Conservation (phyloP, 1,284 basidiomycete species). For the Irpex rosettiformis region DNA sequence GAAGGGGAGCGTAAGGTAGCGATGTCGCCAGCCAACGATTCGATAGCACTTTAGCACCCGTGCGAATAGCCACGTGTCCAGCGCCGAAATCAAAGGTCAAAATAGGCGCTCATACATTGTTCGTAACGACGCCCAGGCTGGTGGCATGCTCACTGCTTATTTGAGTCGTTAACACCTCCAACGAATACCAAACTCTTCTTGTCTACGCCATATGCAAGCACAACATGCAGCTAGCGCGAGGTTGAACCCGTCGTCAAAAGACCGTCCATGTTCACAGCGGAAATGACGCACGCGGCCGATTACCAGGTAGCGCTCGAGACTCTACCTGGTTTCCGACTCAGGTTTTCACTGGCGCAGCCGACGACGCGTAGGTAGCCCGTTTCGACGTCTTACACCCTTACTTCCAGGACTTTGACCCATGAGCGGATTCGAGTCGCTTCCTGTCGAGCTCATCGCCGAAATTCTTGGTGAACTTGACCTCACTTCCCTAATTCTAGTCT, state of each 20-base stretch:
- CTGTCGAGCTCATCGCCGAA: slow-evolving; percentile 72
- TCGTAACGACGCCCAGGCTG: background rate
- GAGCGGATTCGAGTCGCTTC: slow-evolving; percentile 46
- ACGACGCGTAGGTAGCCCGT: background rate
- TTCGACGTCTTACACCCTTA: background rate
- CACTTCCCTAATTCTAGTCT: slow-evolving; percentile 49
- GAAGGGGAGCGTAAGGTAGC: too few species aligned
- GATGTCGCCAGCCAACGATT: background rate
- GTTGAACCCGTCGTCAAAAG: background rate
- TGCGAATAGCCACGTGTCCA: background rate
- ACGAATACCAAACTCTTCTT: background rate
- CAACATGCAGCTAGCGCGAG: background rate
- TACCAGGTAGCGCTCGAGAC: too few species aligned
- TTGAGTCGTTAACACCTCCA: background rate
- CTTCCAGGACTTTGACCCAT: background rate
- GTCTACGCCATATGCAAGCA: background rate
- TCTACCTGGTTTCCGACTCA: too few species aligned
- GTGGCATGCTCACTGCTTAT: background rate
- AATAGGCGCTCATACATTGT: background rate
- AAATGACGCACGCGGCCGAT: too few species aligned
- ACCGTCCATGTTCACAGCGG: background rate
- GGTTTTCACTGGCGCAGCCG: background rate
- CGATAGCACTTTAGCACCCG: background rate
- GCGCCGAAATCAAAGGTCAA: background rate
- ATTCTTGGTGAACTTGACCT: slow-evolving; percentile 67